Evolutionary conservation across 495 filamentous ascomycete genomes (phyloP), one percentile per base, ranked within the genome.

Genomic region (Hypoxylon lienhwacheense): DNA sequence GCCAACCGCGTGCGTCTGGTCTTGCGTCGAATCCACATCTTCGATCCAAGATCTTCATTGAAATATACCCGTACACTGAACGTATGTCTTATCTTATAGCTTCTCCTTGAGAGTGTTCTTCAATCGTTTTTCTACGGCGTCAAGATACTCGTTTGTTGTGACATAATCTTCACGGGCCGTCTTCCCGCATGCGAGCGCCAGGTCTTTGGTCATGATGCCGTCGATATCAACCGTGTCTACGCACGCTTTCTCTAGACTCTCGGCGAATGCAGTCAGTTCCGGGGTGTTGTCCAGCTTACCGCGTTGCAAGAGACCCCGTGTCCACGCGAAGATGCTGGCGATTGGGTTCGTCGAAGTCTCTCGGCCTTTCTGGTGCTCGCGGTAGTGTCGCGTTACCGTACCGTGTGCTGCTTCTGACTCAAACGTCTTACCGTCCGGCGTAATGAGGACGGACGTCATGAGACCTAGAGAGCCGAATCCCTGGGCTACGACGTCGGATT

Each of bases 281-380:
- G 90, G 90, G 46, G 90, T 97, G 10, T 80, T 75, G 73, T 98
- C 93, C 43, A 98, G 78, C 74, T 87, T 84, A 44, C 92, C 93
- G 56, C 93, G 85, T 77, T 97, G 90, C 41, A 88, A 76, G n/a
- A 98, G 79, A 53, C 93, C 93, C 34, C 93, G 86, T 40, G 93
- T 97, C 93, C 93, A 98, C 63, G 93, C 93, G 73, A 97, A 98
- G 74, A 98, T 97, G 63, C 88, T 92, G 55, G 93, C 93, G 59
- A 98, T 97, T 47, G 93, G 93, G 83, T 98, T 98, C 56, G 93
- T 98, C 40, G 91, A 96, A 42, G 93, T 98, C 74, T 95, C 90
- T 58, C 84, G 81, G 70, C 93, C 93, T 76, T 95, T 93, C 77
- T 97, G 92, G 83, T 97, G 88, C 78, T 96, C 92, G 64, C 93